These are phyloP conservation scores for Allomyces macrogynus DNA, from an alignment of 192 early-diverging fungal genomes.

Conservation along the genomic window DNA sequence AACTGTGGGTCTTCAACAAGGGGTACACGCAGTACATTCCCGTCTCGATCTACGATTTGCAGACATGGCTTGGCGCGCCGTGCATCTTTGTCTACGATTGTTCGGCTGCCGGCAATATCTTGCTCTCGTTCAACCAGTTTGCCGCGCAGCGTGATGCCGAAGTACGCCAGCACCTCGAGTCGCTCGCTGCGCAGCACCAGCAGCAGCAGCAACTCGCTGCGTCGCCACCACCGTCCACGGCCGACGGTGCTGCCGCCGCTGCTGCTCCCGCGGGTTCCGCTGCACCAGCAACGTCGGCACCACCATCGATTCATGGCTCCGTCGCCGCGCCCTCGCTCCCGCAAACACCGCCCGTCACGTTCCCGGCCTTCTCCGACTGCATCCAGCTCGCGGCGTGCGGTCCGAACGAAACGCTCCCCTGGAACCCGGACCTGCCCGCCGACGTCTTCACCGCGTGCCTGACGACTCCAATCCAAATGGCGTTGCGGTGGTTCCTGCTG, in stretches of 20 bases:
- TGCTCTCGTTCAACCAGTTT: conserved; percentile 72
- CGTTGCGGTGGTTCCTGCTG: conserved; percentile 73
- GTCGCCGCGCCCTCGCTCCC: conserved; percentile 6
- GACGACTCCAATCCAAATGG: conserved; percentile 87
- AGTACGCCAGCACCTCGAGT: not conserved
- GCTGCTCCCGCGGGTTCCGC: conserved; percentile 10
- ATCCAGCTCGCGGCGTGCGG: conserved; percentile 88
- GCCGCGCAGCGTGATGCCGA: conserved; percentile 70
- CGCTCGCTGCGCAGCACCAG: not conserved
- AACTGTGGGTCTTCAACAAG: conserved; percentile 98
- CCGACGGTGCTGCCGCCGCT: not conserved
- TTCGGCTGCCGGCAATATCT: conserved; percentile 73
- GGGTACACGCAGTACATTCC: conserved; percentile 98
- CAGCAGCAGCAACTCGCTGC: not conserved
- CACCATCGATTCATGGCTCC: conserved; percentile 7
- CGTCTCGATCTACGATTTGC: conserved; percentile 70
- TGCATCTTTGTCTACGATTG: conserved; percentile 96
- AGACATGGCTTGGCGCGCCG: conserved; percentile 86
- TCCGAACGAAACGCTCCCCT: conserved; percentile 65
- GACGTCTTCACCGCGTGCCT: conserved; percentile 93
- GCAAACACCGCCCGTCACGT: not conserved
- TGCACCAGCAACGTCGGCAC: conserved; percentile 4
- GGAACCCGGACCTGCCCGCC: conserved; percentile 83
- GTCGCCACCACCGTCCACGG: not conserved
- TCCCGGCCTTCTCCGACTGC: conserved; percentile 36